Percentiles rank a stretch among this genome's conserved stretches.
These are phyloP conservation scores for Trichoderma orchidacearum DNA, from an alignment of 495 filamentous ascomycete genomes.

Conservation along the genomic window DNA sequence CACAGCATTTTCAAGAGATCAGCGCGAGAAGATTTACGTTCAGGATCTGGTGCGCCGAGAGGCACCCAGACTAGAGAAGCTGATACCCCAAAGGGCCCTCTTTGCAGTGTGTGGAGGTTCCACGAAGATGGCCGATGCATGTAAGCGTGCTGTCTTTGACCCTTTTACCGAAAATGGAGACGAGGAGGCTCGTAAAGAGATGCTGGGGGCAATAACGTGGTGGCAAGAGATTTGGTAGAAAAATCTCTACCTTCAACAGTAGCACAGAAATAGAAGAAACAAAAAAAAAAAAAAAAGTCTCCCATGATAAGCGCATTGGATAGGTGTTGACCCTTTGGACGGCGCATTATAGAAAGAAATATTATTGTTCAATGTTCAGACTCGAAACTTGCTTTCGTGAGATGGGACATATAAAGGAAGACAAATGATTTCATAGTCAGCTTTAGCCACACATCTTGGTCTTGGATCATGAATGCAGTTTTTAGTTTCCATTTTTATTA, in stretches of 20 bases:
- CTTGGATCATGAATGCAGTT: too few relatives aligned
- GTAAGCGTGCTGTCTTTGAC: slow-evolving; percentile 67
- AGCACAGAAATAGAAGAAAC: not conserved
- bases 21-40: slow-evolving; percentile 66
- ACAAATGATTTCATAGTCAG: too few relatives aligned
- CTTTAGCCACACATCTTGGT: too few relatives aligned
- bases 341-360: too few relatives aligned
- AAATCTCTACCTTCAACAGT: not conserved
- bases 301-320: too few relatives aligned
- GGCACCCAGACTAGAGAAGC: slow-evolving; percentile 38
- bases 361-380: too few relatives aligned
- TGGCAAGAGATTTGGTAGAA: slow-evolving; percentile 36
- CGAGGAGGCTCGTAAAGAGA: slow-evolving; percentile 14
- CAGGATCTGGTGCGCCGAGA: slow-evolving; percentile 66
- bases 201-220: slow-evolving; percentile 11
- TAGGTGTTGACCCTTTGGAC: too few relatives aligned
- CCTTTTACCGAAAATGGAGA: slow-evolving; percentile 31
- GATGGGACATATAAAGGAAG: too few relatives aligned
- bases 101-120: slow-evolving; percentile 72
- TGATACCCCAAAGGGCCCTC: slow-evolving; percentile 27
- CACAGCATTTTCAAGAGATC: slow-evolving; percentile 69
- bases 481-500: too few relatives aligned
- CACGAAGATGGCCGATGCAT: slow-evolving; percentile 78
- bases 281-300: not conserved
- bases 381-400: too few relatives aligned